These are phyloP conservation scores for Trichoderma arundinaceum DNA, from an alignment of 2,329 filamentous ascomycete species.

Conservation along the genomic window DNA sequence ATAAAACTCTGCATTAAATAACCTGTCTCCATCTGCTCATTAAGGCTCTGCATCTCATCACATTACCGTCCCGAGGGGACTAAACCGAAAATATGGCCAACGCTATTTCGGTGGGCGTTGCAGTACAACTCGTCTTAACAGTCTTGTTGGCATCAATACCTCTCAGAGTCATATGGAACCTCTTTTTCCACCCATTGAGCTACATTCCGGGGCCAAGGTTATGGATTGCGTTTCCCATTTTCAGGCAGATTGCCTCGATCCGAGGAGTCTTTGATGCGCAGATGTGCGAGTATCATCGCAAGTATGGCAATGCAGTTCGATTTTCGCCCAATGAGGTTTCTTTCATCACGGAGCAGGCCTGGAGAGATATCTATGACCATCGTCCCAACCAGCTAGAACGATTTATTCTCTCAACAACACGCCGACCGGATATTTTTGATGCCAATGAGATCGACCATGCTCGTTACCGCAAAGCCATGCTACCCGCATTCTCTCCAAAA, in stretches of 20 bases:
- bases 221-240: not conserved
- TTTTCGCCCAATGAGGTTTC: constrained; percentile 54
- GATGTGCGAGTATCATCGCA: constrained; percentile 44
- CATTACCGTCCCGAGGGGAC: too few species aligned
- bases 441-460: constrained; percentile 32
- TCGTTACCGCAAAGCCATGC: constrained; percentile 34
- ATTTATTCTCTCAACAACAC: constrained; percentile 10
- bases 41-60: too few species aligned
- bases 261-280: constrained; percentile 40
- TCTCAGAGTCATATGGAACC: not conserved
- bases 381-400: constrained; percentile 11
- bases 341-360: constrained; percentile 46
- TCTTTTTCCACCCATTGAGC: not conserved
- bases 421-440: constrained; percentile 28
- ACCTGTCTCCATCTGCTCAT: too few species aligned
- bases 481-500: constrained; percentile 35
- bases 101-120: too few species aligned
- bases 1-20: too few species aligned
- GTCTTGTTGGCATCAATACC: not conserved
- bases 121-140: too few species aligned
- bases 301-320: constrained; percentile 54
- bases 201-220: not conserved
- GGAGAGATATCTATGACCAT: constrained; percentile 48
- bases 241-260: not conserved
- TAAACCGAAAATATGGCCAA: too few species aligned